Evolutionary conservation across 1,284 basidiomycete genomes (phyloP).

Genomic region (Athelia sp.): DNA sequence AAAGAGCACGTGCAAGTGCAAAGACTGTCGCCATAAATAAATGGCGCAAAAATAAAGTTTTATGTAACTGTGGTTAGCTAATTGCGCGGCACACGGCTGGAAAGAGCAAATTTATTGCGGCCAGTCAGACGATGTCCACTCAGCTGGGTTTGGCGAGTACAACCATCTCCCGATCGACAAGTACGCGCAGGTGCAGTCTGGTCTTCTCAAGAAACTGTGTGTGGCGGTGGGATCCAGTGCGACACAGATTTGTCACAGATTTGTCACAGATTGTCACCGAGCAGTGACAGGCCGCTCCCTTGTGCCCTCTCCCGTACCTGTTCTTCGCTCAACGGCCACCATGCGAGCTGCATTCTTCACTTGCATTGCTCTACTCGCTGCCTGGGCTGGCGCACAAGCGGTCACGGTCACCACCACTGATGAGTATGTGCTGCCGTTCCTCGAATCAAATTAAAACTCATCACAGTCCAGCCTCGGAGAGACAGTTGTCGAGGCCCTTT

Average conservation of each 20-base stretch:
- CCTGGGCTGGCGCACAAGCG: conserved; percentile 40
- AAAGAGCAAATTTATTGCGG: too few species aligned
- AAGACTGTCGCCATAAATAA: too few species aligned
- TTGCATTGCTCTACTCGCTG: conserved; percentile 23
- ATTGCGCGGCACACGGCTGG: too few species aligned
- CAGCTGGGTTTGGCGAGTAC: too few species aligned
- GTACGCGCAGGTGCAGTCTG: too few species aligned
- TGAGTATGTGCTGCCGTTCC: conserved; percentile 28
- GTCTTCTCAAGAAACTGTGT: too few species aligned
- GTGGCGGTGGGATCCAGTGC: too few species aligned
- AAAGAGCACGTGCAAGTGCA: neutral
- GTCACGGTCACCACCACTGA: conserved; percentile 36
- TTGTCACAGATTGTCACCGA: neutral
- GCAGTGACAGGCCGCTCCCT: conserved; percentile 1
- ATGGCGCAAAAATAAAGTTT: neutral
- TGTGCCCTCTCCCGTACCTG: neutral
- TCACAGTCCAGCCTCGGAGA: conserved; percentile 38
- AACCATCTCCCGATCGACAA: too few species aligned
- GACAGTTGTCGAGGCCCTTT: conserved; percentile 49
- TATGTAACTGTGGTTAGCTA: neutral
- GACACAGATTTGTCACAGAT: too few species aligned
- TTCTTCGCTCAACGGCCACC: neutral
- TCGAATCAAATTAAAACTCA: conserved; percentile 2
- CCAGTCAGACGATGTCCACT: too few species aligned
- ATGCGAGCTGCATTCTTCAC: conserved; percentile 9